Base-by-base conservation (phyloP, 805 yeast species). In the Candida palmyrensis region DNA sequence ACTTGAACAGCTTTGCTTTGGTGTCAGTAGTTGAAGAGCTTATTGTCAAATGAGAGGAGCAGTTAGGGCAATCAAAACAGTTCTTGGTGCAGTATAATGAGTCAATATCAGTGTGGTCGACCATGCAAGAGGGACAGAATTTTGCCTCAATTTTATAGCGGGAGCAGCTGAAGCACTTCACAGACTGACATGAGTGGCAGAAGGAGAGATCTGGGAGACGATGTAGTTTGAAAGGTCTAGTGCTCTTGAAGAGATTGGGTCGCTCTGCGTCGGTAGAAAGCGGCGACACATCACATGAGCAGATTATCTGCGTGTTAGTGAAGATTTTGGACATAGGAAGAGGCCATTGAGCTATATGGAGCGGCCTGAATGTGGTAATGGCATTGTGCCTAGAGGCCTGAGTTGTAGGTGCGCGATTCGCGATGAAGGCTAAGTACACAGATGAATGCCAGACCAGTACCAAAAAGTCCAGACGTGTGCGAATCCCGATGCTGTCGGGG, bases 1-100 rank as follows among this genome's bases (percentile, higher is more conserved):
- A 68, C 6, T 32, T 34, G 38, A 71, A 71, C 2, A 50, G 34
- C 40, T 68, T 70, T 28, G 10, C 34, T 16, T 8, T 28, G 25
- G 27, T 39, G 38, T 26, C 47, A 36, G 15, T 31, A 3, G 34
- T 24, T n/a, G 21, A 41, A 32, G 41, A 48, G 29, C 25, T 40
- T 5, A 63, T 55, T 2, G 48, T 21, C 9, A 63, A 35, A 20
- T 51, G 47, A 0, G 64, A 43, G 2, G 40, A 31, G 38, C 71
- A 66, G 5, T 38, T 29, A 1, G 71, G 71, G 37, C 71, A 66
- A 18, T 43, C 50, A 35, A 63, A 63, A 41, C 71, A 66, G 39
- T 59, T 66, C 32, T 55, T 58, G n/a, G 49, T 39, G 38, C 71
- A 66, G 38, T 4, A 34, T 20, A 10, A 28, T 53, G 32, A 12